Evolutionary conservation across 2,329 filamentous ascomycete species (phyloP), one percentile per base, ranked within the genome.

Genomic region (Aspergillus neoniger): DNA sequence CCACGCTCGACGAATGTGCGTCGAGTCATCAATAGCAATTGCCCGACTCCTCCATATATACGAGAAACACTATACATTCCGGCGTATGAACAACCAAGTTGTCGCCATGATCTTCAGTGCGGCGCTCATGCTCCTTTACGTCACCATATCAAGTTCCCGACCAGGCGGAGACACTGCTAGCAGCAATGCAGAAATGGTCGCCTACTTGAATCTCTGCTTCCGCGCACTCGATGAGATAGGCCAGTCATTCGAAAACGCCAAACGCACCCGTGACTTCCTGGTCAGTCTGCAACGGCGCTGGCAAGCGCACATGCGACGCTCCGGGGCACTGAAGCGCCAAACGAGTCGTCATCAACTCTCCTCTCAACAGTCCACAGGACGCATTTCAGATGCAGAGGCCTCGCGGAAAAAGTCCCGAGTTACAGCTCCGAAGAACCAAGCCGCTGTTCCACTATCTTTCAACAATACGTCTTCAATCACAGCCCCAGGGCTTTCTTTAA

Each of bases 101-200:
- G 75, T 79, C 4, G 71, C 74, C 8, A 77, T 80, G 14, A 77
- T 77, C 10, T 79, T 77, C 63, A 77, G 75, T 4, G 77, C 78
- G 0, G 77, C 76, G 0, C 68, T 80, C 5, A 74, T 76, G 67
- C 67, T 76, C 6, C 70, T 76, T 2, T 76, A 74, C 23, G 71
- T 74, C 28, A 75, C 70, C 5, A 71, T 74, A 8, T 73, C 73
- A 5, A 70, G 65, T 49, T 72, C 71, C 15, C 66, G 67, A 43
- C 58, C 65, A 3, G 67, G 67, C 19, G 66, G 68, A n/a, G 63
- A 57, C 53, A 64, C 17, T 30, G 63, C 32, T 58, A 72, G 43
- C 64, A 69, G 63, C 39, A 72, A 67, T 21, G 63, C 66, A 4
- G 70, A 70, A 50, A 71, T 76, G 69, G 68, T 71, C 2, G 69